Conservation (phyloP, 1,284 basidiomycete genomes). For the Tylopilus orsonianus region DNA sequence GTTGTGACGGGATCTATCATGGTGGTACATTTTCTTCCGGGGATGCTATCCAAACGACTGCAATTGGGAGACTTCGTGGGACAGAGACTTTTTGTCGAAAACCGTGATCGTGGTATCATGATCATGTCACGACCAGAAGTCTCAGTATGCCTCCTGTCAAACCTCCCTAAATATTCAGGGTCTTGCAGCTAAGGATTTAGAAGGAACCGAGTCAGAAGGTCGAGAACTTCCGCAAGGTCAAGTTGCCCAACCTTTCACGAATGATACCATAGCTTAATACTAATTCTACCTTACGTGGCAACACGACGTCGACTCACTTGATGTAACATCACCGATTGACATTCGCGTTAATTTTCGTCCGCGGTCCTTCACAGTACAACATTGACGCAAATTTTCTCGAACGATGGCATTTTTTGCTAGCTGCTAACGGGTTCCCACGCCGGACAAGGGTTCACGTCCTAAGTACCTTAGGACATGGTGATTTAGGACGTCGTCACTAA, state of each 20-base stretch:
- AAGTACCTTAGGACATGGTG: background rate
- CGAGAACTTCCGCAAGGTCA: background rate
- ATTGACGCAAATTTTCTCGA: background rate
- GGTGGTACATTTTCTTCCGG: conserved; percentile 3
- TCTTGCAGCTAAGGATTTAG: background rate
- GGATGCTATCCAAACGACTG: conserved; percentile 5
- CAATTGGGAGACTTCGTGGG: background rate
- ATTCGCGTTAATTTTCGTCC: background rate
- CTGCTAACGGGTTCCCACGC: background rate
- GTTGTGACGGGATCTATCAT: background rate
- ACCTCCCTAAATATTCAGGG: background rate
- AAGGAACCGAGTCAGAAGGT: background rate
- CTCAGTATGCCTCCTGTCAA: background rate
- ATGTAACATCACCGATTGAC: conserved; percentile 1
- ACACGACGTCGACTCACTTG: background rate
- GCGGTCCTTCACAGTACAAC: background rate
- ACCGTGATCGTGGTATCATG: too few relatives aligned
- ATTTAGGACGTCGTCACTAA: background rate
- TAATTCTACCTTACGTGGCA: background rate
- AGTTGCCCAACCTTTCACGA: background rate
- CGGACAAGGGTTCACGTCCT: background rate
- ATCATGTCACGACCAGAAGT: too few relatives aligned
- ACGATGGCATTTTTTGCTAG: background rate
- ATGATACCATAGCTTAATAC: background rate
- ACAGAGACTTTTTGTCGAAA: background rate